Percentiles rank a stretch among this genome's conserved stretches.
Conservation (phyloP, 306 rosid genomes). For the Carpinus fangiana region DNA sequence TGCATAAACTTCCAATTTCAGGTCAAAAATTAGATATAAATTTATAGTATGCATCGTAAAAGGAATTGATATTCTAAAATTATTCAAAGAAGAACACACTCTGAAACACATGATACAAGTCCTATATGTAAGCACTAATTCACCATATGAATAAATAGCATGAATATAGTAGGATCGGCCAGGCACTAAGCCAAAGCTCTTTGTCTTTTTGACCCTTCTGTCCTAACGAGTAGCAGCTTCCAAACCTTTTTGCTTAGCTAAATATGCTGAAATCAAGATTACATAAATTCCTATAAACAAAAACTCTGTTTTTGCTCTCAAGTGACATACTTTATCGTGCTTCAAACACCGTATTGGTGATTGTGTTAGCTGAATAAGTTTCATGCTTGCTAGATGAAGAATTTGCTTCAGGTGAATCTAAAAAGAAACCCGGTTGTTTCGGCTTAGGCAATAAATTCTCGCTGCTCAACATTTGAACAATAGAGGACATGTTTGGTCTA, state of each 20-base stretch:
- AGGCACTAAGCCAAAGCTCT: too few relatives aligned
- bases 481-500: constrained; percentile 57
- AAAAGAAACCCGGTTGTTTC: constrained; percentile 46
- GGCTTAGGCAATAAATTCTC: constrained; percentile 45
- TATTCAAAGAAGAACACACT: too few relatives aligned
- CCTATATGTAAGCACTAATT: too few relatives aligned
- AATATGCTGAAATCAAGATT: neutral
- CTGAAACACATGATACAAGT: too few relatives aligned
- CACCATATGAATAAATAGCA: too few relatives aligned
- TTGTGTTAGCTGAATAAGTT: constrained; percentile 26
- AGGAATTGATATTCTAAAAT: too few relatives aligned
- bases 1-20: too few relatives aligned
- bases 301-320: neutral
- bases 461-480: constrained; percentile 48
- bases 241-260: constrained; percentile 8
- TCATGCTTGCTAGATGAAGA: constrained; percentile 14
- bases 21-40: too few relatives aligned
- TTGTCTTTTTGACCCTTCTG: neutral
- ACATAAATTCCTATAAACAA: neutral
- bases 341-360: constrained; percentile 25
- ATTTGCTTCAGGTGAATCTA: constrained; percentile 8
- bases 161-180: too few relatives aligned
- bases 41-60: too few relatives aligned
- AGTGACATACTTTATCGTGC: constrained; percentile 20
- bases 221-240: neutral